Base-by-base conservation (phyloP, 2,329 filamentous ascomycete species). In the Clonostachys solani region DNA sequence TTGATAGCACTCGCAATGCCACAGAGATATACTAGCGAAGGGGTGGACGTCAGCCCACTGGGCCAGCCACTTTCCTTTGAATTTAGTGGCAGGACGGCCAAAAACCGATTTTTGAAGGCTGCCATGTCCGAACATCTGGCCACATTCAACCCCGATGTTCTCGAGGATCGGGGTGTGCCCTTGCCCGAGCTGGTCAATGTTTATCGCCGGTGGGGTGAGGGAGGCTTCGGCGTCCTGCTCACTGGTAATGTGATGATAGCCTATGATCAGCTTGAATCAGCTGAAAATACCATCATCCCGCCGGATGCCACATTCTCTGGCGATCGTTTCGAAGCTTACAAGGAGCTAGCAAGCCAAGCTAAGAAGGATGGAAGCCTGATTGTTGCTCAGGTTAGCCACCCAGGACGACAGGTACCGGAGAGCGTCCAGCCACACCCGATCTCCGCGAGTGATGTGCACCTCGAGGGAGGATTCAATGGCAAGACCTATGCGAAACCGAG, bases 221-320 rank as follows among this genome's bases (percentile, higher is more conserved):
- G 77, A 19, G 70, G 64, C 12, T 70, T 72, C 42, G 81, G 81
- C 12, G 54, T 80, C 23, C 78, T 84, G 49, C 60, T 84, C 2
- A 82, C 80, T 0, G 83, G 83, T 40, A 87, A 87, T 61, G 68
- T 84, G 49, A 81, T 84, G 74, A 72, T 86, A 41, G 78, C 83
- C 43, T 79, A 75, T 52, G 78, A 81, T 44, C 73, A 81, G 45
- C 63, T 84, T 2, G 79, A 83, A 52, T 71, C 69, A 6, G 56
- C 72, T 3, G 80, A 81, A 9, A 81, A 84, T 59, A 65, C 68
- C 1, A 81, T 87, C 56, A 78, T 87, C 40, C 77, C 81, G 1
- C 64, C 64, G 9, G 71, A 70, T 6, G 72, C 73, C 7, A 62
- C 69, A 0, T 77, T 74, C 46, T 65, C 69, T 10, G 83, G 81